phyloP scores from a whole-genome alignment of 2,329 filamentous ascomycete genomes.

The Paraphoma chrysanthemicola region DNA sequence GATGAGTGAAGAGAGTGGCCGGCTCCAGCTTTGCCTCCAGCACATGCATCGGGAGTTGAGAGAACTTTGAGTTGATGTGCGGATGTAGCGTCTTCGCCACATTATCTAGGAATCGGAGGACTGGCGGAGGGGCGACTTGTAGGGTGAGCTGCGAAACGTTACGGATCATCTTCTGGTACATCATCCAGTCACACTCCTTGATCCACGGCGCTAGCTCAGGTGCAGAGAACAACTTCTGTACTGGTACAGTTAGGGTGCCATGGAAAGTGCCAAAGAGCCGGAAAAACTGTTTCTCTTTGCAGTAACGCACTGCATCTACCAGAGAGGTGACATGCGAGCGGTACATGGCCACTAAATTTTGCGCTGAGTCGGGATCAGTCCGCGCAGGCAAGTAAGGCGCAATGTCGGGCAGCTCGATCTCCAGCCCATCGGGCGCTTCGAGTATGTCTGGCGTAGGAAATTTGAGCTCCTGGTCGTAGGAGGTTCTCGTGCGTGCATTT shows the following conservation, averaged over 20 bases:
- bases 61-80: slow-evolving; percentile 86
- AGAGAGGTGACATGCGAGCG: slow-evolving; percentile 94
- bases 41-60: slow-evolving; percentile 83
- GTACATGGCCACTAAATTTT: slow-evolving; percentile 85
- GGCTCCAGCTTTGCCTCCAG: slow-evolving; percentile 86
- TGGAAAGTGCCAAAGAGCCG: slow-evolving; percentile 94
- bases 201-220: slow-evolving; percentile 88
- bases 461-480: slow-evolving; percentile 67
- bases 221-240: slow-evolving; percentile 88
- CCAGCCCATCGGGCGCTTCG: slow-evolving; percentile 68
- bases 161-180: slow-evolving; percentile 96
- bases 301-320: slow-evolving; percentile 93
- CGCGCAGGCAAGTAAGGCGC: slow-evolving; percentile 78
- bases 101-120: slow-evolving; percentile 84
- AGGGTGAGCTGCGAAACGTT: slow-evolving; percentile 88
- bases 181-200: slow-evolving; percentile 90
- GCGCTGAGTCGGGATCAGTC: slow-evolving; percentile 86
- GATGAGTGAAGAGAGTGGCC: slow-evolving; percentile 83
- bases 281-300: slow-evolving; percentile 96
- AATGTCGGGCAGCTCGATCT: slow-evolving; percentile 84
- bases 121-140: slow-evolving; percentile 87
- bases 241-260: slow-evolving; percentile 93
- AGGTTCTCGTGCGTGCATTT: slow-evolving; percentile 53
- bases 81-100: slow-evolving; percentile 82
- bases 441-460: slow-evolving; percentile 67